These are phyloP conservation scores for Begonia fuchsioides DNA, from an alignment of 306 rosid species.

Conservation along the genomic window DNA sequence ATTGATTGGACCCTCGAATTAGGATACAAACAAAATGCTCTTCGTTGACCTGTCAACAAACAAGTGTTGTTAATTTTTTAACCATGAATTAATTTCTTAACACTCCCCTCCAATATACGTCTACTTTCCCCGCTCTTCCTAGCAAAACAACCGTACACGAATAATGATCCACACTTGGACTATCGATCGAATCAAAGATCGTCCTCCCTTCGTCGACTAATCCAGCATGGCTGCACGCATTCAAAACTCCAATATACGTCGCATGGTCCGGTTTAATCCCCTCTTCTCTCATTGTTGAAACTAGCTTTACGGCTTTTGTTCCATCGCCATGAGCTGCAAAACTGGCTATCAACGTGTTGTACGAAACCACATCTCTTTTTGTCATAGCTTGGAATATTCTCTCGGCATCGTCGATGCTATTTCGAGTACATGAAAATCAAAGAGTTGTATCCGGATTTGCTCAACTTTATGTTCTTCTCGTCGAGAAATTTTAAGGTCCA, in stretches of 20 bases:
- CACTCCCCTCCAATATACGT: constrained; percentile 9
- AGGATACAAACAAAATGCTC: too few relatives aligned
- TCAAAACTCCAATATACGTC: constrained; percentile 34
- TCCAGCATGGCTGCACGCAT: constrained; percentile 65
- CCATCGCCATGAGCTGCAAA: constrained; percentile 54
- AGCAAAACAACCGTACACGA: constrained; percentile 57
- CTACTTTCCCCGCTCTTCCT: constrained; percentile 47
- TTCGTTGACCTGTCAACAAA: too few relatives aligned
- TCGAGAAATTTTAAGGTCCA: constrained; percentile 35
- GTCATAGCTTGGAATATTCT: constrained; percentile 37
- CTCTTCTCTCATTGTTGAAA: constrained; percentile 36
- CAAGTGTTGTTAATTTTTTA: too few relatives aligned
- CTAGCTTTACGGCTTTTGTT: constrained; percentile 30
- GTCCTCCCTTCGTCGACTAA: constrained; percentile 35
- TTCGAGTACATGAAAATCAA: constrained; percentile 53
- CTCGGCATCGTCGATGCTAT: constrained; percentile 34
- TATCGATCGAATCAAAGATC: constrained; percentile 39
- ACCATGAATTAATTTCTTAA: too few relatives aligned
- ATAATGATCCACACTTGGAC: constrained; percentile 48
- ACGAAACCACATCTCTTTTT: constrained; percentile 42
- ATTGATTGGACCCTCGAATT: too few relatives aligned
- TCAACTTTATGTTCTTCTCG: constrained; percentile 27
- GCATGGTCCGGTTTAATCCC: constrained; percentile 45
- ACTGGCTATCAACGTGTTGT: constrained; percentile 48
- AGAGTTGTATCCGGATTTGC: constrained; percentile 41